phyloP scores from a whole-genome alignment of 495 filamentous ascomycete species.

The Aspergillus olivimuriae region DNA sequence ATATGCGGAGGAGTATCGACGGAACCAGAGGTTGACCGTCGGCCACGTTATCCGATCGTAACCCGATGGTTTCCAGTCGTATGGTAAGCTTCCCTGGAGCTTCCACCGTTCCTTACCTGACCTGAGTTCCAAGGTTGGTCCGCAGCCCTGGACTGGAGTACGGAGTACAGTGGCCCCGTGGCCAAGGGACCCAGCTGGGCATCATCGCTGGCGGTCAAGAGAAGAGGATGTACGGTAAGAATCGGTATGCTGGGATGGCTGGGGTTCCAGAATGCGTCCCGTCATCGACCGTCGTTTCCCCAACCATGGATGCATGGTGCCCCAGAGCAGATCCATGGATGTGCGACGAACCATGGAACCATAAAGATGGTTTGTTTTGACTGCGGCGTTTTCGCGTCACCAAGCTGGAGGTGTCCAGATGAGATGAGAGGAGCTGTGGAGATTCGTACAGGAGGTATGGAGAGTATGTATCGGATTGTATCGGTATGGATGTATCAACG shows the following conservation, averaged over 20 bases:
- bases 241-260: neutral
- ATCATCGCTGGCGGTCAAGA: too few relatives aligned
- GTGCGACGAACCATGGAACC: constrained; percentile 1
- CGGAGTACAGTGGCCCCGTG: too few relatives aligned
- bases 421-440: too few relatives aligned
- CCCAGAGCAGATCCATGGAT: neutral
- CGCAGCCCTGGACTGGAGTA: too few relatives aligned
- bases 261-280: constrained; percentile 7
- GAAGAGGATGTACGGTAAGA: neutral
- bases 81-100: neutral
- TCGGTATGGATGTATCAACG: too few relatives aligned
- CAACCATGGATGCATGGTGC: constrained; percentile 6
- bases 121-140: neutral
- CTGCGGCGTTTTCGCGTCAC: too few relatives aligned
- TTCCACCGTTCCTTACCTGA: neutral
- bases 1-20: neutral
- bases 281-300: constrained; percentile 8
- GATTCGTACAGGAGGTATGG: too few relatives aligned
- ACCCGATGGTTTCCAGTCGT: constrained; percentile 1
- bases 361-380: neutral
- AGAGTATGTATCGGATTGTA: too few relatives aligned
- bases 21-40: neutral
- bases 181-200: too few relatives aligned
- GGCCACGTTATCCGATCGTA: constrained; percentile 7
- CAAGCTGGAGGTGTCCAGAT: too few relatives aligned